These are phyloP conservation scores for Verticillium longisporum DNA, from an alignment of 2,329 filamentous ascomycete genomes.

Conservation along the genomic window DNA sequence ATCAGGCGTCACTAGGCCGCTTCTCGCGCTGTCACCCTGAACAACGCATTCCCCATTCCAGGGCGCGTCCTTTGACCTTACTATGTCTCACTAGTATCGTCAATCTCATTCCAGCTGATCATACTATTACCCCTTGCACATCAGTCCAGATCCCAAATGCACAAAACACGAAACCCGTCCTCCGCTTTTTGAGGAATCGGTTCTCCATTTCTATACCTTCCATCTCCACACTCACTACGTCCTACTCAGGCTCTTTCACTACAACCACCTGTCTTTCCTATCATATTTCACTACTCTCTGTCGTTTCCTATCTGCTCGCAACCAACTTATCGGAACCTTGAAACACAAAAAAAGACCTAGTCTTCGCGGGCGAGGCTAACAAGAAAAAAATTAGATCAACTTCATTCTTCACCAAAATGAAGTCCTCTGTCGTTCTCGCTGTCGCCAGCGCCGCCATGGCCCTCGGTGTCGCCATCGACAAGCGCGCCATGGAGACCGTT, in stretches of 20 bases:
- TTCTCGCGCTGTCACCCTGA: not conserved
- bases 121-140: not conserved
- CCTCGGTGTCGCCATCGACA: slow-evolving; percentile 34
- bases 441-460: slow-evolving; percentile 38
- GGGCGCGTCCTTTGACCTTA: not conserved
- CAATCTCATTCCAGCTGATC: not conserved
- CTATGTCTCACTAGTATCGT: not conserved
- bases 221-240: not conserved
- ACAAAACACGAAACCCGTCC: not conserved
- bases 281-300: not conserved
- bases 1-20: not conserved
- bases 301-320: not conserved
- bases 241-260: not conserved
- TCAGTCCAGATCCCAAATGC: not conserved
- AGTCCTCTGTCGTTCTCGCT: slow-evolving; percentile 38
- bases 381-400: slow-evolving; percentile 1
- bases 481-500: slow-evolving; percentile 31
- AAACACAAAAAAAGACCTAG: not conserved
- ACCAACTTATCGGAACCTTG: not conserved
- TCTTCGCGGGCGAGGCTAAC: slow-evolving; percentile 12
- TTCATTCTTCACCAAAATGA: slow-evolving; percentile 32
- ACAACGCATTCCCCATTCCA: not conserved
- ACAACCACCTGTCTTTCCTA: not conserved
- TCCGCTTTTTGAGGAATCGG: not conserved
- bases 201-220: not conserved